phyloP scores from a whole-genome alignment of 768 basidiomycete species.

The Panaeolus papilionaceus region DNA sequence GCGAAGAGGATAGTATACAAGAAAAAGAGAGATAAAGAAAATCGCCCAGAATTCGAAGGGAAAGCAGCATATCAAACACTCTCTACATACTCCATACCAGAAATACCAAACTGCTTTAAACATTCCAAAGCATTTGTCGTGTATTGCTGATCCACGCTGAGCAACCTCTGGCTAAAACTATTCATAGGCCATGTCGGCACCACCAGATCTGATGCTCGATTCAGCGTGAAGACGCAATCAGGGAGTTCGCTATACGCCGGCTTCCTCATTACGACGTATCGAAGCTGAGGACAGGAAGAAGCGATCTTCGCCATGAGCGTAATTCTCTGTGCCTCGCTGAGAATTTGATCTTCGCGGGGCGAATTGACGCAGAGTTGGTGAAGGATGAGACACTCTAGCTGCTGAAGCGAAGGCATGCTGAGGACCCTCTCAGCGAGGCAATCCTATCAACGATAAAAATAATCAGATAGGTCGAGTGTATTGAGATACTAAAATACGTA shows the following conservation, averaged over 20 bases:
- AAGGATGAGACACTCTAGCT: not conserved
- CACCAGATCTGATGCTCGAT: not conserved
- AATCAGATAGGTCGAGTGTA: not conserved
- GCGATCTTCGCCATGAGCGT: not conserved
- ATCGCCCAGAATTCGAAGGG: not conserved
- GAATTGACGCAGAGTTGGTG: not conserved
- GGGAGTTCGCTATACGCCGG: not conserved
- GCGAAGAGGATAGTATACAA: not conserved
- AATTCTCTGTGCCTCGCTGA: not conserved
- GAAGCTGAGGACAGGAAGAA: not conserved
- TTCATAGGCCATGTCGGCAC: not conserved
- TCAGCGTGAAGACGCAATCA: not conserved
- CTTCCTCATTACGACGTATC: not conserved
- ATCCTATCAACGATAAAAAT: not conserved
- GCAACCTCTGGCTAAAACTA: not conserved
- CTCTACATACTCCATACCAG: not conserved
- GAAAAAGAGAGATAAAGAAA: not conserved
- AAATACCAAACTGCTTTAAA: not conserved
- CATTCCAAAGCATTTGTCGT: not conserved
- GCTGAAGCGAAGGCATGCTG: not conserved
- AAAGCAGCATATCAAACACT: not conserved
- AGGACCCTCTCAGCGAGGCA: not conserved
- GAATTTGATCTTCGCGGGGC: not conserved
- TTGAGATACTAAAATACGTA: not conserved
- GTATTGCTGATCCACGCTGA: not conserved